Evolutionary conservation across 305 asterid genomes (phyloP), one percentile per base, ranked within the genome.

Genomic region (Fraxinus latifolia): DNA sequence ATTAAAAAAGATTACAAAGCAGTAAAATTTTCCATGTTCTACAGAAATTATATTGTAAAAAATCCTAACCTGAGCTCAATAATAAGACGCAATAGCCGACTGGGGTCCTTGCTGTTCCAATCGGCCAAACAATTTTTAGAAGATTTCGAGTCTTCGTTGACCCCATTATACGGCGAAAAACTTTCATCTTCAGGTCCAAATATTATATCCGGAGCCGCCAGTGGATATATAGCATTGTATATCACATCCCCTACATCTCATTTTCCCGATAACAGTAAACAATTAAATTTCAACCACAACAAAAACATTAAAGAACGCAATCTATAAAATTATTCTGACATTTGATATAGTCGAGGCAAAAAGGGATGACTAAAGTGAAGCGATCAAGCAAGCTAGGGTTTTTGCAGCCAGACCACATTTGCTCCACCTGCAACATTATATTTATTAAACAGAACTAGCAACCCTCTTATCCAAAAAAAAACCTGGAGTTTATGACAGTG

Each of bases 331-430:
- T 86, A 78, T 65, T 77, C 92, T 85, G 19, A 95, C 98, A 95
- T 89, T 80, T 90, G 86, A 95, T 85, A 81, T 47, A 79, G 83
- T 94, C 99, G 32, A 95, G 97, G 87, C 99, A 95, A 77, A 91
- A 95, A 4, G 99, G 99, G 83, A 94, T 88, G 80, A 84, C 87
- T 77, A 95, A 79, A 83, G 98, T 92, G 89, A 93, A 92, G 32
- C 97, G 99, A 94, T 95, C 99, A 2, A 90, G 86, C 50, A 84
- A 62, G 73, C 81, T 89, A 88, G 91, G 92, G 94, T 87, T 92
- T 89, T 88, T 93, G 90, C 91, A 81, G 67, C 99, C 99, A 19
- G 97, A 86, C 93, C 97, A 93, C 92, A 89, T 90, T 70, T 90
- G 93, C 79, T 94, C 98, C 85, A 95, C 93, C 99, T 95, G 94